Conservation (phyloP, 352 stramenopile genomes). For the Globisporangium emineosum region DNA sequence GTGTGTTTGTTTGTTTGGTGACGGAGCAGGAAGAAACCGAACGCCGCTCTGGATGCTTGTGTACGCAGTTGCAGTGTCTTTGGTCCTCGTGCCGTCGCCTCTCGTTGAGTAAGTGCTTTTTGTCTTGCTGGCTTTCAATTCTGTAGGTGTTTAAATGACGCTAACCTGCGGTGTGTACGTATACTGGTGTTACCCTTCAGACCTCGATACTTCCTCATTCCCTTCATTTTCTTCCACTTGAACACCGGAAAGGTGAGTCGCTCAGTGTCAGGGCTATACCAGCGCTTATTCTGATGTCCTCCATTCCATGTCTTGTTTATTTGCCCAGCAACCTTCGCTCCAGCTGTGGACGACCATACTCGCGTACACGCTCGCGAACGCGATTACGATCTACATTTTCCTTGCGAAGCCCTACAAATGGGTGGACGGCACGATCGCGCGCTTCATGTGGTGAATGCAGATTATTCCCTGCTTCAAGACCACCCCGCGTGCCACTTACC, state of each 20-base stretch:
- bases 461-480: neutral
- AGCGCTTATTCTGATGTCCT: neutral
- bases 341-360: constrained; percentile 36
- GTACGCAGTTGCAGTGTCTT: constrained; percentile 59
- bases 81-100: constrained; percentile 85
- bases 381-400: constrained; percentile 70
- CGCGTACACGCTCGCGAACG: constrained; percentile 62
- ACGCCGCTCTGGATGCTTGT: constrained; percentile 79
- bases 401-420: constrained; percentile 66
- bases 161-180: constrained; percentile 2
- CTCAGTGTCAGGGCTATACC: neutral
- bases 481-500: neutral
- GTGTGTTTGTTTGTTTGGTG: neutral
- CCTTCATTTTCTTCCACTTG: constrained; percentile 76
- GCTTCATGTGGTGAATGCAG: constrained; percentile 84
- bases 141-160: too few relatives aligned
- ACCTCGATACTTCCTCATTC: constrained; percentile 79
- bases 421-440: constrained; percentile 71
- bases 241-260: constrained; percentile 61
- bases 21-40: constrained; percentile 34
- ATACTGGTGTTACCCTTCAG: constrained; percentile 31
- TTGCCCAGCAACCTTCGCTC: constrained; percentile 48
- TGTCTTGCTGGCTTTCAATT: neutral
- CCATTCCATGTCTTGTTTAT: neutral
- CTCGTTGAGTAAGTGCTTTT: constrained; percentile 75